Base-by-base conservation (phyloP, 139 green algal species). In the Medakamo hakoo region DNA sequence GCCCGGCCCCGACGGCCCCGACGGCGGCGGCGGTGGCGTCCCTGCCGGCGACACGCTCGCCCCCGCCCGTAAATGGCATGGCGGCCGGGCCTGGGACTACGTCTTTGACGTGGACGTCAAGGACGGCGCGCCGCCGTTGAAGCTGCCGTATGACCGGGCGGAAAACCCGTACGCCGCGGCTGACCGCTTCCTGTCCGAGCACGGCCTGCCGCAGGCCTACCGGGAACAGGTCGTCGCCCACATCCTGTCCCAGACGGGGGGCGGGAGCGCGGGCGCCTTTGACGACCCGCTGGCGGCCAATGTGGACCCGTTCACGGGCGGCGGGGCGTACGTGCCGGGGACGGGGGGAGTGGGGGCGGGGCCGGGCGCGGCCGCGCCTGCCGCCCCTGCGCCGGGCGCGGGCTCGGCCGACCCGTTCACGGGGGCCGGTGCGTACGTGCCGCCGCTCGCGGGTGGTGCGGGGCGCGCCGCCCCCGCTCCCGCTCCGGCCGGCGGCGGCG, bases 81-180 rank as follows among this genome's bases (percentile, higher is more conserved):
- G 70, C 24, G 87, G 75, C 3, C 67, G 68, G 58, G 81, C 20
- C 67, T 93, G 79, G 75, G 87, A 95, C 75, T 88, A 75, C 68
- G 88, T 98, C 55, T 96, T 98, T 78, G 92, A 98, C 65, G 92
- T 98, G 30, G 91, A 97, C 57, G 72, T 92, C 5, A 74, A 71
- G 5, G 91, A 95, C 49, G 80, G 79, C 24, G 67, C 73, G n/a
- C 71, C 76, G 1, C 72, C 81, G 3, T 65, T 78, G 49, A 90
- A 90, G 73, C 79, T 95, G 64, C 67, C 77, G 0, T 67, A 79
- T 55, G 84, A 95, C 71, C 55, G 59, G 1, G 78, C 73, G 1
- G 82, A 97, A 29, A 94, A 97, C 71, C 85, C 88, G 2, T 96
- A 97, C 67, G 65, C 83, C 27, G 90, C 84, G n/a, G 90, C 90